Conservation (phyloP, 2,329 filamentous ascomycete species). For the Knoxdaviesia capensis region DNA sequence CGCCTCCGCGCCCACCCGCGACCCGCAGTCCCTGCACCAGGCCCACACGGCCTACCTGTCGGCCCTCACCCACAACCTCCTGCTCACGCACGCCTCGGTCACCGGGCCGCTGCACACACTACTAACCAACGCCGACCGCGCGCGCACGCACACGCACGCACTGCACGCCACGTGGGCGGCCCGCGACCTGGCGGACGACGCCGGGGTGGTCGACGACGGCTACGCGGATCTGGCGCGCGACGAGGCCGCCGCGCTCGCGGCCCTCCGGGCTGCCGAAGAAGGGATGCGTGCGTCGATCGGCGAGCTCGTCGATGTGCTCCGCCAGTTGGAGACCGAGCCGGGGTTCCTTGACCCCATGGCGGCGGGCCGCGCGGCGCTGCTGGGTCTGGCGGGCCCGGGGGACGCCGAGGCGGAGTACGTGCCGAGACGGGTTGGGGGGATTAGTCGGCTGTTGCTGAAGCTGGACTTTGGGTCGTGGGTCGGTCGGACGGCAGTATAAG, state of each 20-base stretch:
- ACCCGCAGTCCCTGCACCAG: slow-evolving; percentile 66
- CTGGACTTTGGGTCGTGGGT: slow-evolving; percentile 51
- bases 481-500: slow-evolving; percentile 8
- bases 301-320: slow-evolving; percentile 37
- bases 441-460: slow-evolving; percentile 81
- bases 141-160: slow-evolving; percentile 57
- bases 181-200: slow-evolving; percentile 63
- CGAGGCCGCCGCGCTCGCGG: slow-evolving; percentile 44
- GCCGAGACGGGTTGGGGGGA: slow-evolving; percentile 53
- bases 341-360: slow-evolving; percentile 16
- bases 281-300: slow-evolving; percentile 49
- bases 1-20: slow-evolving; percentile 24
- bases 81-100: slow-evolving; percentile 43
- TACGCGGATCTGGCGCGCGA: slow-evolving; percentile 53
- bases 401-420: slow-evolving; percentile 29
- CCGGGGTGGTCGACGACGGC: slow-evolving; percentile 53
- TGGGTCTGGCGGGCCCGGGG: slow-evolving; percentile 19
- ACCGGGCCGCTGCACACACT: slow-evolving; percentile 45
- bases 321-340: slow-evolving; percentile 22
- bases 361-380: slow-evolving; percentile 11
- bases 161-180: slow-evolving; percentile 59
- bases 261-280: slow-evolving; percentile 42
- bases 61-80: slow-evolving; percentile 42
- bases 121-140: slow-evolving; percentile 58
- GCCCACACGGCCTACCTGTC: slow-evolving; percentile 63